A percentile compares a stretch with the other conserved stretches of the same genome.
Conservation (phyloP, 2,329 filamentous ascomycete species). For the Talaromyces sp. region DNA sequence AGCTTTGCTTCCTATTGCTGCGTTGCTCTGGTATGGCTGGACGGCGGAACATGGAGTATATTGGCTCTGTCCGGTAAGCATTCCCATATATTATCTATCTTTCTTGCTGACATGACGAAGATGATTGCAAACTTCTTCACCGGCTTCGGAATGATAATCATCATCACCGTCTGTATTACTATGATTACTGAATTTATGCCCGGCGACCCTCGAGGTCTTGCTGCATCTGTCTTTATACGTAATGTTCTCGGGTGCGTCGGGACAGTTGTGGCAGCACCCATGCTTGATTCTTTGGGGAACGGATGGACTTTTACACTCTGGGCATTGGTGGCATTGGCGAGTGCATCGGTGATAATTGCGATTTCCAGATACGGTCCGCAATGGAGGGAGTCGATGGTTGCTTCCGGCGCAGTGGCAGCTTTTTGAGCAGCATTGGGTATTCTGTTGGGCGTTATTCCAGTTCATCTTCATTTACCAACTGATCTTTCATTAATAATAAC, state of each 20-base stretch:
- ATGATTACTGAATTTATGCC: constrained; percentile 17
- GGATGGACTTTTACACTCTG: constrained; percentile 15
- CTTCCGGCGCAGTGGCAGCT: neutral
- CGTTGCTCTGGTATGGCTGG: constrained; percentile 17
- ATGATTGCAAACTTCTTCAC: constrained; percentile 16
- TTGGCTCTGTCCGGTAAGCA: constrained; percentile 15
- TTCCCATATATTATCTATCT: too few species aligned
- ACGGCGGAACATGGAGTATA: constrained; percentile 10
- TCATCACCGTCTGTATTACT: constrained; percentile 9
- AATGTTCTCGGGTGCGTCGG: constrained; percentile 14
- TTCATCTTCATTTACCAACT: neutral
- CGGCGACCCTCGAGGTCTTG: constrained; percentile 8
- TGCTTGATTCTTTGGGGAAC: constrained; percentile 9
- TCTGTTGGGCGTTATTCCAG: neutral
- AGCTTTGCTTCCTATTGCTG: neutral
- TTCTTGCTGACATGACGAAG: neutral
- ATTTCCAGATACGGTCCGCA: neutral
- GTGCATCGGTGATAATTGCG: neutral
- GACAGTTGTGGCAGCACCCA: constrained; percentile 8
- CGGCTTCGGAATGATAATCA: constrained; percentile 14
- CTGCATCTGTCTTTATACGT: constrained; percentile 9
- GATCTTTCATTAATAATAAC: neutral
- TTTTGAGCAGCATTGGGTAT: neutral
- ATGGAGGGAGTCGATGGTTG: constrained; percentile 13
- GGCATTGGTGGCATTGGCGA: constrained; percentile 8